Percentiles rank a stretch among this genome's conserved stretches.
Evolutionary conservation across 2,329 filamentous ascomycete genomes (phyloP).

Genomic region (Colletotrichum tofieldiae): DNA sequence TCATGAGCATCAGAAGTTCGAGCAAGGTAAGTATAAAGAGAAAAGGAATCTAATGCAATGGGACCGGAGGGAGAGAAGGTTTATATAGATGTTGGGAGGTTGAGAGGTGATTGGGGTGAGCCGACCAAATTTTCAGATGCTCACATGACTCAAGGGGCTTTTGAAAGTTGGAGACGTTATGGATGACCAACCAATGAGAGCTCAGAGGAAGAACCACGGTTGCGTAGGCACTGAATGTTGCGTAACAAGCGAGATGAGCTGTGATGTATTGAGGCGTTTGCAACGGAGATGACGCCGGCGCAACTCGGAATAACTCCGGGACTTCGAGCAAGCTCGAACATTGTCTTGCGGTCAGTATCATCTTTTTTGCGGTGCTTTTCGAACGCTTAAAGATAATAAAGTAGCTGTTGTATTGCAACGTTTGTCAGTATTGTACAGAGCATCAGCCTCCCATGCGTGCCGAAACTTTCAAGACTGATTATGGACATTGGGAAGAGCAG

Average conservation of each 20-base stretch:
- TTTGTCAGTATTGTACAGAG: background rate
- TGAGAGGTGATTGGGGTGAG: background rate
- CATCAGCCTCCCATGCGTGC: no score
- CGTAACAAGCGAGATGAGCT: background rate
- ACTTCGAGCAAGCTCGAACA: background rate
- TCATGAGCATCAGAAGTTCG: no score
- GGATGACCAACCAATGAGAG: background rate
- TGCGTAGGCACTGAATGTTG: background rate
- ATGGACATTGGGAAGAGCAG: no score
- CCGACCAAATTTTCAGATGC: background rate
- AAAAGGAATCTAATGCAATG: background rate
- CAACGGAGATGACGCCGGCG: background rate
- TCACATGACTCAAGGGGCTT: background rate
- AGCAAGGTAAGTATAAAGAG: slow-evolving; percentile 6
- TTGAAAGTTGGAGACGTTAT: background rate
- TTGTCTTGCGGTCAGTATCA: no score
- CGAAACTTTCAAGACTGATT: no score
- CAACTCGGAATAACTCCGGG: background rate
- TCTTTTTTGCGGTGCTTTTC: background rate
- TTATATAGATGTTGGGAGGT: background rate
- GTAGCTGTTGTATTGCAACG: background rate
- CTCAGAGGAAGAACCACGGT: background rate
- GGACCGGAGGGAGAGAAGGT: background rate
- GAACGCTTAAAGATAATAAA: background rate
- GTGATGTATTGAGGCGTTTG: no score